Conservation (phyloP, 768 basidiomycete genomes). For the Auricularia heimuer region DNA sequence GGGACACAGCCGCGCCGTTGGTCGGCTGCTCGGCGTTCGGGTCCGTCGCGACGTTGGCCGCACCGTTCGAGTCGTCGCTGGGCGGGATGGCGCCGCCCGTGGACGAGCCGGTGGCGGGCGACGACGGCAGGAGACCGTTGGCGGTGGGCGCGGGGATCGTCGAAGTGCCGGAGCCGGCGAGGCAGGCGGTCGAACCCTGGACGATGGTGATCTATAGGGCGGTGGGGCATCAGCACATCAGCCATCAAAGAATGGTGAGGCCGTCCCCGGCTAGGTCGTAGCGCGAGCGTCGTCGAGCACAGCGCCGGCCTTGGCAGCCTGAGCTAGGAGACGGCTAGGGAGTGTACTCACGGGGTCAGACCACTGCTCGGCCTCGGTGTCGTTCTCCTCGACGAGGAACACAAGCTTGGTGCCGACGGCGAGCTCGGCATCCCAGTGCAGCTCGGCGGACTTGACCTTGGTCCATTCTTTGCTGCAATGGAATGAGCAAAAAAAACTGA, state of each 20-base stretch:
- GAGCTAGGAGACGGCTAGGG: background rate
- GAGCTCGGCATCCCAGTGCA: background rate
- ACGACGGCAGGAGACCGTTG: background rate
- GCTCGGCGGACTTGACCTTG: background rate
- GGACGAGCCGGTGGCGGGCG: background rate
- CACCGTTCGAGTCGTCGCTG: background rate
- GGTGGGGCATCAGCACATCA: too few species aligned
- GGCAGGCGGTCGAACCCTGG: background rate
- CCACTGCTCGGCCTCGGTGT: background rate
- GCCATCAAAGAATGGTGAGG: too few species aligned
- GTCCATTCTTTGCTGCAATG: background rate
- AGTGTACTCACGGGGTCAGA: background rate
- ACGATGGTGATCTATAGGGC: too few species aligned
- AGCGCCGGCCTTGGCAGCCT: background rate
- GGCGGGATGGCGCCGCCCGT: background rate
- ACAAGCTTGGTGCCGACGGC: background rate
- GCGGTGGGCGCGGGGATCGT: background rate
- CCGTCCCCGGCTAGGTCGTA: background rate
- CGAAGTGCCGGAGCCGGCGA: background rate
- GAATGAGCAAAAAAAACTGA: background rate
- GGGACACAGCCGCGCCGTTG: background rate
- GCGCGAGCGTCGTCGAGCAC: background rate
- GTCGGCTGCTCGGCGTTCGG: background rate
- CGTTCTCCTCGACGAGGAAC: slow-evolving; percentile 2
- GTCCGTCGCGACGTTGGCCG: background rate